phyloP scores from a whole-genome alignment of 1,284 basidiomycete genomes.

The Thecaphora thlaspeos region DNA sequence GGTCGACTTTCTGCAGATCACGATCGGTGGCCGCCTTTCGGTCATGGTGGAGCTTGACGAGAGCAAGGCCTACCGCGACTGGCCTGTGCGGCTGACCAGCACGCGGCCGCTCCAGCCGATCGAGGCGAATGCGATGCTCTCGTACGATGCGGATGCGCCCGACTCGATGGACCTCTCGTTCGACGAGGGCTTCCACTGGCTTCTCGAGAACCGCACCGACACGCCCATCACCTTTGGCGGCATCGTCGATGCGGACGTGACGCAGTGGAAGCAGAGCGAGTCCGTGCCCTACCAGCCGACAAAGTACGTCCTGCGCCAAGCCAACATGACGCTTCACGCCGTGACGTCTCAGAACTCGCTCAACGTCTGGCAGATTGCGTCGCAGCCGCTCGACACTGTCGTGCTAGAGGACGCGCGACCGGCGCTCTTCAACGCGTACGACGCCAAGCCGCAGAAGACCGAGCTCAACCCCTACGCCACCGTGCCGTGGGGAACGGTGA shows the following conservation, averaged over 20 bases:
- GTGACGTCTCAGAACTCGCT: slow-evolving; percentile 37
- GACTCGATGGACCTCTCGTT: slow-evolving; percentile 12
- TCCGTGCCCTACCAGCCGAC: slow-evolving; percentile 22
- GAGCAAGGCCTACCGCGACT: slow-evolving; percentile 10
- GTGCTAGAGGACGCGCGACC: slow-evolving; percentile 27
- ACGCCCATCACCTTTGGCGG: neutral
- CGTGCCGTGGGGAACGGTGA: slow-evolving; percentile 27
- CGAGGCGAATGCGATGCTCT: slow-evolving; percentile 32
- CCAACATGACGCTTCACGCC: slow-evolving; percentile 38
- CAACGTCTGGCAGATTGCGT: slow-evolving; percentile 40
- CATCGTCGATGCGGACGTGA: neutral
- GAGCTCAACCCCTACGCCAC: slow-evolving; percentile 26
- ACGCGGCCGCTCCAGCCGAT: slow-evolving; percentile 33
- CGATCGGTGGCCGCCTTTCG: slow-evolving; percentile 31
- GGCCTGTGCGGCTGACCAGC: slow-evolving; percentile 33
- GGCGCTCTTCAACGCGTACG: slow-evolving; percentile 32
- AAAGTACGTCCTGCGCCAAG: slow-evolving; percentile 10
- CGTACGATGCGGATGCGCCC: slow-evolving; percentile 16
- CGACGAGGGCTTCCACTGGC: slow-evolving; percentile 27
- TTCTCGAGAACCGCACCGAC: slow-evolving; percentile 1
- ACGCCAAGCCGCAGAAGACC: slow-evolving; percentile 15
- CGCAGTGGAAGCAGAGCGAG: slow-evolving; percentile 23
- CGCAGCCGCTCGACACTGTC: slow-evolving; percentile 29
- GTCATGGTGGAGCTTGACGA: slow-evolving; percentile 36
- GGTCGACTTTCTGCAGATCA: slow-evolving; percentile 33